Base-by-base conservation (phyloP, 768 basidiomycete species). In the Boletus coccyginus region DNA sequence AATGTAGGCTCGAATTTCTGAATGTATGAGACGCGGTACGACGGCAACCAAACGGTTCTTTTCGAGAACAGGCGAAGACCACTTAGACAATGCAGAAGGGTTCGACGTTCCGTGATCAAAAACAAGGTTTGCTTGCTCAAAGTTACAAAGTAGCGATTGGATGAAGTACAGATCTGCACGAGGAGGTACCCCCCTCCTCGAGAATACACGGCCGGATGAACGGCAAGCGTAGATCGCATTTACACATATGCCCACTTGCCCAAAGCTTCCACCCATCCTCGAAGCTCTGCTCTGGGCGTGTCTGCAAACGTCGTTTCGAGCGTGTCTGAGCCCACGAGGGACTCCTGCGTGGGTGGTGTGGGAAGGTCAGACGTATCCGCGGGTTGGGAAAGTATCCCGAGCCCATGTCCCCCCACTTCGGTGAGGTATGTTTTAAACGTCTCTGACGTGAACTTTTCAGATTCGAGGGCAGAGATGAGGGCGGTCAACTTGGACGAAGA, bases 321-420 rank as follows among this genome's bases (percentile, higher is more conserved):
- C 16, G 46, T 1, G 35, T 72, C 67, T 17, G 19, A 38, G 13
- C 17, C 51, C 7, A 17, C 17, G 3, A 36, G 40, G n/a, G 39
- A 45, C n/a, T 16, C 38, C 14, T 54, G 55, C 13, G 35, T 31
- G 8, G 73, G 67, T 2, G 72, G 69, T 5, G 75, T 75, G 19
- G 59, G 59, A 1, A 66, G 62, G 36, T 55, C 55, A 10, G 60
- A 56, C 44, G 45, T 46, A 11, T 49, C 21, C 24, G 58, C 49
- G 29, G 81, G 78, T 24, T 83, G 85, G 5, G 87, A 85, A 64
- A 93, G 78, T 62, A 99, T 82, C 57, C 96, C 96, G 17, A 96
- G 81, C 11, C 96, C 96, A 62, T 86, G 87, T 53, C 97, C 97
- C 16, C 97, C 97, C 48, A 99, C 92, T 53, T 90, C 83, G 36